Percentiles rank a stretch among this genome's conserved stretches.
phyloP scores from a whole-genome alignment of 768 basidiomycete genomes.

The Termitomyces bulborhizus region DNA sequence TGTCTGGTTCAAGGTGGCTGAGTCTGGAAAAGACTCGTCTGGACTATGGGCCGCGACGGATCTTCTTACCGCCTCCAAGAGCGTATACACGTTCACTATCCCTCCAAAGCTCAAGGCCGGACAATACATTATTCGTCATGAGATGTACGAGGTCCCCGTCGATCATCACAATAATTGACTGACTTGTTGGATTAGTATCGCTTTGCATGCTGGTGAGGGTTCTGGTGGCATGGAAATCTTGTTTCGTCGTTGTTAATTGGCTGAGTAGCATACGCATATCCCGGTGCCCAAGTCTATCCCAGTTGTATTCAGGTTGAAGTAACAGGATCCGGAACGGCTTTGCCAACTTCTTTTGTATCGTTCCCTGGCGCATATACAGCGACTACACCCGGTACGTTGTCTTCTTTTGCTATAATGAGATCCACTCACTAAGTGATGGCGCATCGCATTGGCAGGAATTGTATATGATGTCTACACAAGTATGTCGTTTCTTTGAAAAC shows the following conservation, averaged over 20 bases:
- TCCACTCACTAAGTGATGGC: not conserved
- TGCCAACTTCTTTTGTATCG: conserved; percentile 39
- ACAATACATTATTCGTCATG: conserved; percentile 44
- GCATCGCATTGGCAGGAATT: conserved; percentile 14
- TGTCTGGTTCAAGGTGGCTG: conserved; percentile 48
- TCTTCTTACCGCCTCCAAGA: conserved; percentile 29
- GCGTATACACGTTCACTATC: conserved; percentile 41
- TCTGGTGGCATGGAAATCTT: no score
- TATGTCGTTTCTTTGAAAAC: conserved; percentile 14
- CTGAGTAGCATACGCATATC: conserved; percentile 28
- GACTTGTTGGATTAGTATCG: conserved; percentile 22
- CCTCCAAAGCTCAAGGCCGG: conserved; percentile 38
- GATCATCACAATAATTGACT: not conserved
- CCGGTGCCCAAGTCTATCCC: conserved; percentile 39
- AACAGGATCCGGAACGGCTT: conserved; percentile 37
- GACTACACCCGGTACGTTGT: conserved; percentile 21
- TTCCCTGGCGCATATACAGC: conserved; percentile 42
- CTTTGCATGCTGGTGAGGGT: conserved; percentile 27
- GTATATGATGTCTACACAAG: conserved; percentile 30
- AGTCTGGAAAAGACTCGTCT: conserved; percentile 36
- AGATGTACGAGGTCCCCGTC: conserved; percentile 24
- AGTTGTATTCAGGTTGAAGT: conserved; percentile 41
- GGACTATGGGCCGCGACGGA: conserved; percentile 41
- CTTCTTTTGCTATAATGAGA: not conserved
- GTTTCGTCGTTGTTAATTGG: not conserved